Percentiles rank a stretch among this genome's conserved stretches.
phyloP scores from a whole-genome alignment of 2,329 filamentous ascomycete genomes.

The Leptographium galeiforme region DNA sequence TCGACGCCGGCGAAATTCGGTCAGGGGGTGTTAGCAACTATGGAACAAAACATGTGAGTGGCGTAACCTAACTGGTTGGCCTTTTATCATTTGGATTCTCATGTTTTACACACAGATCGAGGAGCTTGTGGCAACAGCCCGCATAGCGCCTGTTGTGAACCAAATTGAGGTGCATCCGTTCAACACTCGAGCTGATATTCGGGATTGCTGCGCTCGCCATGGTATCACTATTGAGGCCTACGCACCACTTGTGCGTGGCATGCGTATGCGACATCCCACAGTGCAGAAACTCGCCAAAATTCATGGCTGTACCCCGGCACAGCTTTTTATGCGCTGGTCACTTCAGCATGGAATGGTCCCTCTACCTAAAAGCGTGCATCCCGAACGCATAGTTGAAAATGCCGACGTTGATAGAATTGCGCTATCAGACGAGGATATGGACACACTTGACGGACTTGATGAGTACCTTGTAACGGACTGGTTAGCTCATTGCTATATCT shows the following conservation, averaged over 20 bases:
- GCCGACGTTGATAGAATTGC: constrained; percentile 45
- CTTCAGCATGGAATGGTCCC: constrained; percentile 62
- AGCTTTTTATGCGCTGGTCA: constrained; percentile 66
- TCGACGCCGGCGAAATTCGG: constrained; percentile 55
- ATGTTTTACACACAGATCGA: constrained; percentile 35
- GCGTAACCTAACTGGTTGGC: neutral
- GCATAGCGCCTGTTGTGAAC: constrained; percentile 55
- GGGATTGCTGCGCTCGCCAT: constrained; percentile 50
- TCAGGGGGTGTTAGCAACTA: constrained; percentile 69
- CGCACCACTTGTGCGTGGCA: constrained; percentile 58
- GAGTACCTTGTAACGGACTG: constrained; percentile 62
- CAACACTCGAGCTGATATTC: constrained; percentile 58
- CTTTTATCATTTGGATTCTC: neutral
- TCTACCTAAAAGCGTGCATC: constrained; percentile 57
- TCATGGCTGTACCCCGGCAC: constrained; percentile 57
- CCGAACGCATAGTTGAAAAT: constrained; percentile 52
- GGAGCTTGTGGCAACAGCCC: constrained; percentile 51
- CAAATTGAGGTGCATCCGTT: constrained; percentile 77
- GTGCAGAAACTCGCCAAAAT: constrained; percentile 50
- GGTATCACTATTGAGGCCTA: constrained; percentile 66
- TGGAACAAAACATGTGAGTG: constrained; percentile 54
- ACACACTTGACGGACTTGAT: constrained; percentile 49
- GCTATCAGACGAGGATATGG: constrained; percentile 51
- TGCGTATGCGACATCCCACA: constrained; percentile 54
- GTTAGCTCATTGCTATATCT: constrained; percentile 16